Percentiles rank a stretch among this genome's conserved stretches.
Conservation (phyloP, 179 eudicot species). For the Actinidia polygama region DNA sequence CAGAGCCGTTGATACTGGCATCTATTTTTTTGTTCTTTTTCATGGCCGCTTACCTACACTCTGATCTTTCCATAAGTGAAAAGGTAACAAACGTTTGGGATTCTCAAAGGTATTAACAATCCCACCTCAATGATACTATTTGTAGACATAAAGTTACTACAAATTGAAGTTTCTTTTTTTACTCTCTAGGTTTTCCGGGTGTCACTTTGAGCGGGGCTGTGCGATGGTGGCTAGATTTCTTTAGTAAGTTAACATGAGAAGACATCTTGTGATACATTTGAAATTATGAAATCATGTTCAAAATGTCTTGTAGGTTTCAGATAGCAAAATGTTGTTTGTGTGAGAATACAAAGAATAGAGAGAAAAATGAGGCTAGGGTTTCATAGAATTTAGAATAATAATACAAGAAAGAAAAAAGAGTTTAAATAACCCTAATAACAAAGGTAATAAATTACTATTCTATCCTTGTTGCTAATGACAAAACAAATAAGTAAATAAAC, state of each 20-base stretch:
- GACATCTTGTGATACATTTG: neutral
- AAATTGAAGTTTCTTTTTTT: neutral
- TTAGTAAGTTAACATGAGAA: neutral
- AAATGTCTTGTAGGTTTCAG: neutral
- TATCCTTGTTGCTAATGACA: no score
- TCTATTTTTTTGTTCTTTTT: conserved; percentile 78
- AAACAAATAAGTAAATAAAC: no score
- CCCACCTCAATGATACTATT: neutral
- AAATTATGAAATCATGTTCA: neutral
- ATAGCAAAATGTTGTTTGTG: conserved; percentile 14
- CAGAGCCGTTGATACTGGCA: conserved; percentile 86
- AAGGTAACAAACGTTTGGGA: neutral
- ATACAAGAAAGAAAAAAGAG: no score
- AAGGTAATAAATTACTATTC: no score
- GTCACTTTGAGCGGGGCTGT: neutral
- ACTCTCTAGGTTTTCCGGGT: neutral
- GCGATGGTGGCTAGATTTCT: neutral
- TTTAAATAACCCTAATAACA: no score
- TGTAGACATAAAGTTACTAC: neutral
- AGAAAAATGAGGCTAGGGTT: no score
- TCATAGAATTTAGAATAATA: no score
- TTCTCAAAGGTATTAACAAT: conserved; percentile 1
- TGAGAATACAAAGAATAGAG: no score
- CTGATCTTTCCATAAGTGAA: conserved; percentile 75
- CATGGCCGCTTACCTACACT: conserved; percentile 73